phyloP scores from a whole-genome alignment of 306 rosid species.

The Gastrolobium villosum region DNA sequence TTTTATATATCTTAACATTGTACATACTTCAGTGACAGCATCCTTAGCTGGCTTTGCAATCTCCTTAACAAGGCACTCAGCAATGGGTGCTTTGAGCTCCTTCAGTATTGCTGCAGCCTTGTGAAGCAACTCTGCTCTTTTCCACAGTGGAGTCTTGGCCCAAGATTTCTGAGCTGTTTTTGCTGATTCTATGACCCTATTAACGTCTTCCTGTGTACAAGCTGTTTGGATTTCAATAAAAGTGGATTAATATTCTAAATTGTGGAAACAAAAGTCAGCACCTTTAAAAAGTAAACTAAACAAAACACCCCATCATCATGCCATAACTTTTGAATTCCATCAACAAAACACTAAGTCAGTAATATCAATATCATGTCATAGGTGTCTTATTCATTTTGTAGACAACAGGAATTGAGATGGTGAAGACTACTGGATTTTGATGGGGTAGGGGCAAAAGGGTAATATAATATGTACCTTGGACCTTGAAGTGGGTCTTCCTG shows the following conservation, averaged over 20 bases:
- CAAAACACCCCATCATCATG: not conserved
- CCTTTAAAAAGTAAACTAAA: not conserved
- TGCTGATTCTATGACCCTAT: constrained; percentile 71
- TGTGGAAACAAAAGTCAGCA: not conserved
- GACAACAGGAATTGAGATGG: not conserved
- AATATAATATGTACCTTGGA: constrained; percentile 68
- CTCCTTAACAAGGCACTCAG: constrained; percentile 90
- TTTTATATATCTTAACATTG: no score
- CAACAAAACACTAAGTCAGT: not conserved
- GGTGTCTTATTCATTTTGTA: not conserved
- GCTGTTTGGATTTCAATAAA: constrained; percentile 57
- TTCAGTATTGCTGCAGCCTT: constrained; percentile 88
- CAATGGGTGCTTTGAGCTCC: constrained; percentile 80
- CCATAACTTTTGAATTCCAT: constrained; percentile 15
- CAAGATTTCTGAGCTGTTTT: constrained; percentile 80
- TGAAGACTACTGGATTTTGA: not conserved
- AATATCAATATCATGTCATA: not conserved
- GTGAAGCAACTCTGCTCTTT: constrained; percentile 91
- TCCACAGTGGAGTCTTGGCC: constrained; percentile 95
- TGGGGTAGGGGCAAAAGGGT: not conserved
- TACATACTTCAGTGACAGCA: constrained; percentile 75
- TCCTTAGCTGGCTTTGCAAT: constrained; percentile 93
- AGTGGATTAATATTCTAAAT: constrained; percentile 3
- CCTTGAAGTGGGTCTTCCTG: constrained; percentile 79
- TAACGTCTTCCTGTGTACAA: constrained; percentile 83